Conservation (phyloP, 495 filamentous ascomycete species). For the Eremomyces bilateralis region DNA sequence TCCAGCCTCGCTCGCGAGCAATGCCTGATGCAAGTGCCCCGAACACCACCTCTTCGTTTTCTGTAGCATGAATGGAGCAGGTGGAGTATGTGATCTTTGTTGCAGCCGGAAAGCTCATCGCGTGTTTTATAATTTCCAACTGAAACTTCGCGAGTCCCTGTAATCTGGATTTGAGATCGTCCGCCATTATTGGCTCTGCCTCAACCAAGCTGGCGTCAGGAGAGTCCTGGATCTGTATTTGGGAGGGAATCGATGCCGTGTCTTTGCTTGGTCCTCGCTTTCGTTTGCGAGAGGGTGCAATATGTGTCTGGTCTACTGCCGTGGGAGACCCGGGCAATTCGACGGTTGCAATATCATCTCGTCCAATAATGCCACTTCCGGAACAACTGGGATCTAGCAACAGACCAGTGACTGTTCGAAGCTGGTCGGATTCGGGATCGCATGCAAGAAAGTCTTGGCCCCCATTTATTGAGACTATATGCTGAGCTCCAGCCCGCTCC, state of each 20-base stretch:
- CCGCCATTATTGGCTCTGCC: too few relatives aligned
- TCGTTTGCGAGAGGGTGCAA: neutral
- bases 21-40: conserved; percentile 40
- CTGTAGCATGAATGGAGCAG: conserved; percentile 64
- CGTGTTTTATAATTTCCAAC: conserved; percentile 22
- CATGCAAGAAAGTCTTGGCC: conserved; percentile 62
- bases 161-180: conserved; percentile 29
- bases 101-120: conserved; percentile 62
- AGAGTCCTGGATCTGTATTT: too few relatives aligned
- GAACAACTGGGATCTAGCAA: conserved; percentile 87
- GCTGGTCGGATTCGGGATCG: conserved; percentile 32
- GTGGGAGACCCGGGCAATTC: conserved; percentile 21
- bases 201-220: too few relatives aligned
- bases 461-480: conserved; percentile 37
- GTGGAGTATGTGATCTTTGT: conserved; percentile 71
- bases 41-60: conserved; percentile 73
- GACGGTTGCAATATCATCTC: conserved; percentile 49
- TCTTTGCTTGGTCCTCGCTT: conserved; percentile 10
- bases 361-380: conserved; percentile 78
- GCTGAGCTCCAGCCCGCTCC: conserved; percentile 42
- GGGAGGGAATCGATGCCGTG: neutral
- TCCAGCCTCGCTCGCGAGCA: conserved; percentile 53
- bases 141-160: conserved; percentile 26
- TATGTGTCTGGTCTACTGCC: neutral
- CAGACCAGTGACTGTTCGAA: conserved; percentile 42